A percentile compares a stretch with the other conserved stretches of the same genome.
These are phyloP conservation scores for Myxozyma sirexii DNA, from an alignment of 805 yeast species.

Conservation along the genomic window DNA sequence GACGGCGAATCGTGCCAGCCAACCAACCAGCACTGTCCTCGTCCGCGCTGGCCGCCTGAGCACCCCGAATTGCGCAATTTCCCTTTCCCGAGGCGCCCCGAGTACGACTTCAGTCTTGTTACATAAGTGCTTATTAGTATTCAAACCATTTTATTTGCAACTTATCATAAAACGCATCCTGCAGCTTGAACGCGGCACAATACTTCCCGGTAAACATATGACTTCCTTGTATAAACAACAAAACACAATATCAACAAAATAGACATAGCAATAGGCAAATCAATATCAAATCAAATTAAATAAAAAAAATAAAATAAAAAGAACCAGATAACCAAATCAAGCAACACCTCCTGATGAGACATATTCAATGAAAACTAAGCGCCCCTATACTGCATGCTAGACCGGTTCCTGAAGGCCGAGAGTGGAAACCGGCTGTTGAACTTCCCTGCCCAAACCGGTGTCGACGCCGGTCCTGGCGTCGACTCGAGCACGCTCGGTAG, in stretches of 20 bases:
- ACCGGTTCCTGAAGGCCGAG: slow-evolving; percentile 88
- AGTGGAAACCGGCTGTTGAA: slow-evolving; percentile 66
- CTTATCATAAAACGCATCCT: background rate
- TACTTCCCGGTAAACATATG: background rate
- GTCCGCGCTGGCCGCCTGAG: background rate
- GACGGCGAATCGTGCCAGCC: background rate
- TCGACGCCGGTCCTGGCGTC: slow-evolving; percentile 37
- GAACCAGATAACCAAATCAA: background rate
- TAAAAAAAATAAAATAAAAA: background rate
- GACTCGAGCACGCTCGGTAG: slow-evolving; percentile 16
- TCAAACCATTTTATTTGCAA: background rate
- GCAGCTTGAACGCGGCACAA: background rate
- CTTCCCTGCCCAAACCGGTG: slow-evolving; percentile 44
- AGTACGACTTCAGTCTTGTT: background rate
- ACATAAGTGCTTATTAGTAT: background rate
- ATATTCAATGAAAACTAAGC: slow-evolving; percentile 7
- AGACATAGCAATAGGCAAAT: too few relatives aligned
- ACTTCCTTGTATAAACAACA: background rate
- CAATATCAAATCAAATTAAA: background rate
- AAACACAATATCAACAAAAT: background rate
- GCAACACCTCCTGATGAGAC: too few relatives aligned
- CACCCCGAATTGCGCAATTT: slow-evolving; percentile 7
- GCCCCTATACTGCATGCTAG: slow-evolving; percentile 41
- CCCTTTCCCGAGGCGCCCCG: slow-evolving; percentile 3
- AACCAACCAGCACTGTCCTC: background rate